Base-by-base conservation (phyloP, 2,329 filamentous ascomycete genomes). In the Fusarium citri region DNA sequence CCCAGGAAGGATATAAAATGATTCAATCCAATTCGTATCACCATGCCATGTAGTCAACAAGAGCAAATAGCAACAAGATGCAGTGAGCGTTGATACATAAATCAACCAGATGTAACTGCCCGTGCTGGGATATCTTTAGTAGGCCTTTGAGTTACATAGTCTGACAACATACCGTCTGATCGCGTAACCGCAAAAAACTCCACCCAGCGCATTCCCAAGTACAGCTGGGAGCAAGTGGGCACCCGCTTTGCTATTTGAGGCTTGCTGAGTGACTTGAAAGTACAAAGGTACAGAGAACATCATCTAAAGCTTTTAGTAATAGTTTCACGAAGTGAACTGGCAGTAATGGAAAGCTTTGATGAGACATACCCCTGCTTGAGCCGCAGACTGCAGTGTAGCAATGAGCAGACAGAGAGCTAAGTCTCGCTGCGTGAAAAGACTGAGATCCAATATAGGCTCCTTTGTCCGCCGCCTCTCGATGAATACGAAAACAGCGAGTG, bases 391-490 rank as follows among this genome's bases (percentile, higher is more conserved):
- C 0, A 88, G 87, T 2, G 84, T 83, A 1, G 82, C 79, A 40
- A 89, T 85, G 1, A 85, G 61, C 60, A 87, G 88, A 0, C 85
- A 84, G 2, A 84, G 80, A 6, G 88, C 78, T 0, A 88, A 84
- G 53, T 88, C 86, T 46, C 83, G 80, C 18, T 85, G 80, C 8
- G 74, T 76, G 16, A 91, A 80, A 1, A 92, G 77, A 6, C 80
- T 78, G 1, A 92, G 77, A 0, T 88, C 88, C 41, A 91, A 83
- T 8, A 91, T 85, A 0, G 89, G 89, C 57, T 89, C 87, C 16
- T 78, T 77, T 0, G 85, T 84, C 72, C 82, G 76, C 8, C 70
- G 58, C 20, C 82, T 64, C 80, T 88, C 86, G 1, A 85, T 80
- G 2, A 76, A 55, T 1, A 86, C 55, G 26, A 88, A 85, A 1